Conservation (phyloP, 345 rosid species). For the Gossypium australe region DNA sequence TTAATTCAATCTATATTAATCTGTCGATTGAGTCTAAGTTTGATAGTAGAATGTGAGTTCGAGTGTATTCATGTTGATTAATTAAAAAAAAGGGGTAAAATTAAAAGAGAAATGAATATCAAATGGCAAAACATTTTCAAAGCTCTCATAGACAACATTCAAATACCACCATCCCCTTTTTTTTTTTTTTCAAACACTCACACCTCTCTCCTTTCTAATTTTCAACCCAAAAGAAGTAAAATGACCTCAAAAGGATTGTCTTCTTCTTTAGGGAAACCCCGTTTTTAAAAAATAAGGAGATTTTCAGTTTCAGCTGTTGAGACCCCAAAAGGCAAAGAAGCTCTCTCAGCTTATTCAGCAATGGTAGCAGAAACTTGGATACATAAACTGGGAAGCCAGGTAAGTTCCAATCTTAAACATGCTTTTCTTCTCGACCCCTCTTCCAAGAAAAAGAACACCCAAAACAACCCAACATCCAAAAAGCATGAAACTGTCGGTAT, state of each 20-base stretch:
- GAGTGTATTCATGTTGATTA: too few species aligned
- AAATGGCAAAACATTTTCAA: too few species aligned
- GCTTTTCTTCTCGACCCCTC: slow-evolving; percentile 63
- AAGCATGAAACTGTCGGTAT: slow-evolving; percentile 51
- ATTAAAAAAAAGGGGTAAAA: too few species aligned
- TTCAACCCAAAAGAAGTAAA: neutral
- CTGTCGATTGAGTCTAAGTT: too few species aligned
- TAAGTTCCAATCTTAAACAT: slow-evolving; percentile 79
- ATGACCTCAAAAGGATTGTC: neutral
- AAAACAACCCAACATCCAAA: slow-evolving; percentile 29
- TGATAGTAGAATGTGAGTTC: rapidly evolving
- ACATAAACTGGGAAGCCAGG: slow-evolving; percentile 90
- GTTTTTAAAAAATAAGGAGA: neutral
- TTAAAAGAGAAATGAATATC: too few species aligned
- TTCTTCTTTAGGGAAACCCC: neutral
- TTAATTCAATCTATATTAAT: too few species aligned
- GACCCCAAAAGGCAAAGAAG: neutral
- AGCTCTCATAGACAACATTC: neutral
- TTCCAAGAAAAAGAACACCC: slow-evolving; percentile 30
- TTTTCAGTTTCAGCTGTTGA: slow-evolving; percentile 9
- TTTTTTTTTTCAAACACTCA: neutral
- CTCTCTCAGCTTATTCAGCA: slow-evolving; percentile 18
- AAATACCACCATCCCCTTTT: too few species aligned
- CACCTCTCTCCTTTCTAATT: neutral
- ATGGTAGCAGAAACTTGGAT: slow-evolving; percentile 98